Evolutionary conservation across 2,329 filamentous ascomycete genomes (phyloP).

Genomic region (Penicillium sp.): DNA sequence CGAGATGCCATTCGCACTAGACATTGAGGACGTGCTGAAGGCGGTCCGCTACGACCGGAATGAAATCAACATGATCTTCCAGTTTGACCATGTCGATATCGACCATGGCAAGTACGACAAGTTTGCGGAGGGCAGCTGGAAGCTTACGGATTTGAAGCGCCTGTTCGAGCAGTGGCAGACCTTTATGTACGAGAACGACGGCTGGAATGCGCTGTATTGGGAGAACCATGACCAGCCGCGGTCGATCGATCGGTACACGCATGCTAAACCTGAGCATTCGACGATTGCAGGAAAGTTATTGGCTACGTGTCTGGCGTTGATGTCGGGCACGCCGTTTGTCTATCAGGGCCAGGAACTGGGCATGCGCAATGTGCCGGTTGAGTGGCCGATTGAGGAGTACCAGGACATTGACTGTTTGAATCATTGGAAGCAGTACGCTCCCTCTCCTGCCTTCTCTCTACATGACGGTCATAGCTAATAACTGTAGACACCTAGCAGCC

Average conservation of each 20-base stretch:
- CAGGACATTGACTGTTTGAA: conserved; percentile 62
- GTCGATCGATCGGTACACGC: conserved; percentile 54
- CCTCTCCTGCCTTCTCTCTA: not conserved
- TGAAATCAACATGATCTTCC: conserved; percentile 69
- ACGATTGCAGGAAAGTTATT: conserved; percentile 56
- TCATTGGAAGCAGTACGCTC: conserved; percentile 51
- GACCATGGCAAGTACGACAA: conserved; percentile 51
- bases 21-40: conserved; percentile 48
- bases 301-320: conserved; percentile 53
- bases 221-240: conserved; percentile 66
- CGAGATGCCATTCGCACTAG: conserved; percentile 54
- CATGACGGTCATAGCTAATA: not conserved
- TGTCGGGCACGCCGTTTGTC: conserved; percentile 62
- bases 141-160: conserved; percentile 50
- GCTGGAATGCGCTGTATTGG: conserved; percentile 63
- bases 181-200: conserved; percentile 56
- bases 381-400: conserved; percentile 63
- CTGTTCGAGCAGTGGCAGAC: conserved; percentile 57
- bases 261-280: conserved; percentile 49
- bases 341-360: conserved; percentile 68
- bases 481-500: conserved; percentile 28
- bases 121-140: conserved; percentile 46
- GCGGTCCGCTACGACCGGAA: conserved; percentile 54
- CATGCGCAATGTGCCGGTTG: conserved; percentile 60
- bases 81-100: conserved; percentile 65